Base-by-base conservation (phyloP, 768 basidiomycete genomes). In the Pleurotus ostreatus region DNA sequence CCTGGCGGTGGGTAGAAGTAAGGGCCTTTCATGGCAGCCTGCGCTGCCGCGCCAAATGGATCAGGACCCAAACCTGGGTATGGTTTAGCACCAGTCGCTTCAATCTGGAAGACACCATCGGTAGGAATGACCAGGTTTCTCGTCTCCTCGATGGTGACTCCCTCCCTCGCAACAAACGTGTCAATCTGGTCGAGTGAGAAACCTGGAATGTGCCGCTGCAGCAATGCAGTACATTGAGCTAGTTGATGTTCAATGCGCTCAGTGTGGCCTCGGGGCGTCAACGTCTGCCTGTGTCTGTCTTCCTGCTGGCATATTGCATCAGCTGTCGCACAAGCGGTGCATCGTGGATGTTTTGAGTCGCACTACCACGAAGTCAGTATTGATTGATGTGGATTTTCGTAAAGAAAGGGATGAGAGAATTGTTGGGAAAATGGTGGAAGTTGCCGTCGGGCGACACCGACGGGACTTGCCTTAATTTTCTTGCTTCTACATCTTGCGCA, bases 401-500 rank as follows among this genome's bases (percentile, higher is more conserved):
- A 70, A 74, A 71, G 70, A 74, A 71, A 69, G 70, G 51, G n/a
- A 53, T 53, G 51, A 41, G 51, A 53, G 38, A 53, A 40, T 53
- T 53, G 51, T 53, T 53, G 51, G 51, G 51, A 53, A 53, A 53
- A 53, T 53, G 71, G 72, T 84, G 87, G 86, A 82, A 86, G 81
- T 88, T 89, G 87, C 88, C 86, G 86, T 83, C 86, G 88, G 86
- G 80, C 75, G 72, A 71, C 71, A 78, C 83, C 84, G 84, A 75
- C 77, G 78, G 76, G 74, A 77, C 77, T 78, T 79, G 84, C 89
- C 89, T 94, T 94, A 75, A 94, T 94, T 88, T 94, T 94, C 84
- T 94, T 93, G 77, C 86, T 88, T 82, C 92, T 89, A 80, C 92
- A 94, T 70, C 92, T 82, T 61, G 92, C 87, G 78, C 92, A 94